Evolutionary conservation across 75 land plant genomes (phyloP), one percentile per base, ranked within the genome.

Genomic region (Pseudotsuga menziesii): DNA sequence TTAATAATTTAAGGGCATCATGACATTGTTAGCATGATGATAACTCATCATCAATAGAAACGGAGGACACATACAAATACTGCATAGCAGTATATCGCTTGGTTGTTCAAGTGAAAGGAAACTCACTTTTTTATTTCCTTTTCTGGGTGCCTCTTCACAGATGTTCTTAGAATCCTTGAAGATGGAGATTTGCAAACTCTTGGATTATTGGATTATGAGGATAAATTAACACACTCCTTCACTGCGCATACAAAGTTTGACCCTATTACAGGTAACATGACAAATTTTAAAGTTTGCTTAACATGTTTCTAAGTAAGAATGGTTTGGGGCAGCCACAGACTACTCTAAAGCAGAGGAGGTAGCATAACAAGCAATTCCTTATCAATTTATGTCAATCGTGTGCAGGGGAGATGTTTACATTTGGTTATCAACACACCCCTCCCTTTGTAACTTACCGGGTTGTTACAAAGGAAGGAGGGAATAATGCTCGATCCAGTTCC

Each of bases 241-340:
- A 95, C 98, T 56, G 99, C 99, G 67, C 99, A 97, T 81, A 98
- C 99, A 11, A 97, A 97, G 76, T 81, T 97, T 83, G 95, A 97
- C 55, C 93, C 95, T 36, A 39, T 84, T 59, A 97, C 99, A 76
- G 99, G 98, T 97, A 78, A 75, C 56, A 63, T 25, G 23, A 14
- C 35, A 71, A 17, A 5, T 76, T 76, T 41, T 73, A 27, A 36
- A 54, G 23, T 73, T 13, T 73, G 6, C 8, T 73, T 55, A 69
- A 41, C 25, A 41, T 41, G 41, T n/a, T 58, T 44, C 36, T 15
- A 73, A 15, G 29, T 29, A 76, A 57, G n/a, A 23, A 44, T 16
- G 22, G 55, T 35, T 19, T 78, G 29, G 78, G 27, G 35, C 23
- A 74, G 57, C 23, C 22, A 41, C n/a, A n/a, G 48, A 41, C 52